These are phyloP conservation scores for Lathyrus oleraceus DNA, from an alignment of 306 rosid species.

Conservation along the genomic window DNA sequence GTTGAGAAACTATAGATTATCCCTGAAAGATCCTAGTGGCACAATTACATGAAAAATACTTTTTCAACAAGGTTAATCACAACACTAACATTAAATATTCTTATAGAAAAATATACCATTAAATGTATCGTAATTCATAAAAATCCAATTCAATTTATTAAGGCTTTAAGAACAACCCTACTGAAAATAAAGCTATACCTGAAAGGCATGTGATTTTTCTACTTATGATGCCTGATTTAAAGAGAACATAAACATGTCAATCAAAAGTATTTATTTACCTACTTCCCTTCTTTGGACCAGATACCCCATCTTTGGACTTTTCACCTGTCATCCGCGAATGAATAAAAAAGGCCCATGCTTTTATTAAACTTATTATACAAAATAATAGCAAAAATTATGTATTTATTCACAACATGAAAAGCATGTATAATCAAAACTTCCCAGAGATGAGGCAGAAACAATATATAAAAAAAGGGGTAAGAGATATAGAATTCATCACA, in stretches of 20 bases:
- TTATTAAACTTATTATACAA: constrained; percentile 82
- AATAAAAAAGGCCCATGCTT: constrained; percentile 96
- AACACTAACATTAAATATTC: constrained; percentile 4
- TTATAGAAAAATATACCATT: not conserved
- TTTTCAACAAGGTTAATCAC: not conserved
- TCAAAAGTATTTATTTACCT: constrained; percentile 99
- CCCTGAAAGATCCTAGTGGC: constrained; percentile 5
- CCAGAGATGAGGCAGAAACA: constrained; percentile 37
- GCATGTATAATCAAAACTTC: constrained; percentile 42
- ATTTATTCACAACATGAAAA: constrained; percentile 63
- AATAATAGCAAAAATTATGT: constrained; percentile 59
- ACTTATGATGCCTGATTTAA: constrained; percentile 58
- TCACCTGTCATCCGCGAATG: constrained; percentile 99
- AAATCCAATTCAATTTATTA: constrained; percentile 26
- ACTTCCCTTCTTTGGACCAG: constrained; percentile 99
- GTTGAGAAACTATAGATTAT: constrained; percentile 21
- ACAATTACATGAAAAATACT: not conserved
- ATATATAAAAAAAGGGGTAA: constrained; percentile 31
- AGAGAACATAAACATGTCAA: constrained; percentile 73
- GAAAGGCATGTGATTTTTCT: constrained; percentile 41
- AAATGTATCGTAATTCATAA: constrained; percentile 24
- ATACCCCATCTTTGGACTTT: constrained; percentile 99
- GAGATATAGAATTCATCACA: constrained; percentile 26
- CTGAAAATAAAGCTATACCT: constrained; percentile 44
- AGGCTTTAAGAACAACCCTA: constrained; percentile 33